Base-by-base conservation (phyloP, 1,284 basidiomycete species). In the Golubevia pallescens region DNA sequence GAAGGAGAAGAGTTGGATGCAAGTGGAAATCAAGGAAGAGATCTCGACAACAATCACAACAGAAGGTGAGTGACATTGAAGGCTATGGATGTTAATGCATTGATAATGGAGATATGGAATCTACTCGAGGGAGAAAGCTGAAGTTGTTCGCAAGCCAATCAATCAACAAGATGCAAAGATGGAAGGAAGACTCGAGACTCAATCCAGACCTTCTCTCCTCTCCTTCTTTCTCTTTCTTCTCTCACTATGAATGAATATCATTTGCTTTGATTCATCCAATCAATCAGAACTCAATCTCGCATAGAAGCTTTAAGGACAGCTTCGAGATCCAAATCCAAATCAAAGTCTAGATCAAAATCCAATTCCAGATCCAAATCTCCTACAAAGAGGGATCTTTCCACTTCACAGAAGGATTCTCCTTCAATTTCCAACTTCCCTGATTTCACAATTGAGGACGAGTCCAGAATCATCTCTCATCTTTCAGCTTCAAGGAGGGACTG, bases 1-100 rank as follows among this genome's bases (percentile, higher is more conserved):
- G n/a, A n/a, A n/a, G n/a, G n/a, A n/a, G n/a, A n/a, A n/a, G n/a
- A 28, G 58, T 54, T 20, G 63, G 61, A 51, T 6, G 52, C 13
- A 51, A 19, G 34, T 5, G 24, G 28, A 28, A 38, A 56, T 16
- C 19, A 28, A 52, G 57, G 65, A 42, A 42, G 38, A n/a, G n/a
- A n/a, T n/a, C n/a, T n/a, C n/a, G n/a, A n/a, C n/a, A n/a, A n/a
- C n/a, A n/a, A n/a, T n/a, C n/a, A n/a, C n/a, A n/a, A n/a, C n/a
- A n/a, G n/a, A n/a, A n/a, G n/a, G n/a, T n/a, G n/a, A n/a, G n/a
- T n/a, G n/a, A n/a, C n/a, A n/a, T n/a, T n/a, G n/a, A n/a, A n/a
- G n/a, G n/a, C n/a, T n/a, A n/a, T n/a, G n/a, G n/a, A n/a, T n/a
- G n/a, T n/a, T n/a, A n/a, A n/a, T n/a, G n/a, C n/a, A n/a, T n/a